Evolutionary conservation across 2,329 filamentous ascomycete genomes (phyloP).

Genomic region (Phaeosphaeriaceae sp.): DNA sequence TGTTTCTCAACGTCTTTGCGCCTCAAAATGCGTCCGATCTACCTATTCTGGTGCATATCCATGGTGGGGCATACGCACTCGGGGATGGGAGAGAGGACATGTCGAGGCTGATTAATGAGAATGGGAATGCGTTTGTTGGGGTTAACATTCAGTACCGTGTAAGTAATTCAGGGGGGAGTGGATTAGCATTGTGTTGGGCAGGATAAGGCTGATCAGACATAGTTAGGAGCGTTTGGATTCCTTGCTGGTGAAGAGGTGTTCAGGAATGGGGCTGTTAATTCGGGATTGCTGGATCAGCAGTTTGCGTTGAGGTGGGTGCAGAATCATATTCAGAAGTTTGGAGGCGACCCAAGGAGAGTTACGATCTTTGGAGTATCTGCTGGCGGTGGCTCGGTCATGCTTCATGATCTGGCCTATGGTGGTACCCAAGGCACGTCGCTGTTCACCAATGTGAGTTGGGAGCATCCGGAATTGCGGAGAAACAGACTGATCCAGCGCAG

Average conservation of each 20-base stretch:
- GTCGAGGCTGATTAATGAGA: slow-evolving; percentile 52
- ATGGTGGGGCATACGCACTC: slow-evolving; percentile 44
- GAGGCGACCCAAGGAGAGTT: slow-evolving; percentile 29
- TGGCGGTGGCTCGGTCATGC: slow-evolving; percentile 25
- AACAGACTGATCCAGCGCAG: slow-evolving; percentile 11
- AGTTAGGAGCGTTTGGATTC: slow-evolving; percentile 55
- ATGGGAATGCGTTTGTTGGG: slow-evolving; percentile 55
- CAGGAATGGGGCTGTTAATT: slow-evolving; percentile 47
- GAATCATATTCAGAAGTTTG: slow-evolving; percentile 52
- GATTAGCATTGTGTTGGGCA: no score
- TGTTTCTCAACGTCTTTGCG: slow-evolving; percentile 47
- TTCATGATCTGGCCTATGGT: slow-evolving; percentile 45
- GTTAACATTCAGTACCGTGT: slow-evolving; percentile 61
- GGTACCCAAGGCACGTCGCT: slow-evolving; percentile 41
- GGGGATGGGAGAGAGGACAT: slow-evolving; percentile 50
- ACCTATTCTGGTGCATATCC: slow-evolving; percentile 42
- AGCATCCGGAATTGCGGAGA: no score
- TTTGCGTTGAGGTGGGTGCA: slow-evolving; percentile 61
- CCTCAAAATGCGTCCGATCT: slow-evolving; percentile 29
- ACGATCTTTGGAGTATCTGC: slow-evolving; percentile 50
- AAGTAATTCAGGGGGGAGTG: not conserved
- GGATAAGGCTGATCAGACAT: not conserved
- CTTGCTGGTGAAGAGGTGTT: slow-evolving; percentile 48
- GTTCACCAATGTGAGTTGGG: slow-evolving; percentile 29
- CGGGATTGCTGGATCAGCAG: slow-evolving; percentile 56